Base-by-base conservation (phyloP, 2,329 filamentous ascomycete species). In the Ceratocystis colombiana region DNA sequence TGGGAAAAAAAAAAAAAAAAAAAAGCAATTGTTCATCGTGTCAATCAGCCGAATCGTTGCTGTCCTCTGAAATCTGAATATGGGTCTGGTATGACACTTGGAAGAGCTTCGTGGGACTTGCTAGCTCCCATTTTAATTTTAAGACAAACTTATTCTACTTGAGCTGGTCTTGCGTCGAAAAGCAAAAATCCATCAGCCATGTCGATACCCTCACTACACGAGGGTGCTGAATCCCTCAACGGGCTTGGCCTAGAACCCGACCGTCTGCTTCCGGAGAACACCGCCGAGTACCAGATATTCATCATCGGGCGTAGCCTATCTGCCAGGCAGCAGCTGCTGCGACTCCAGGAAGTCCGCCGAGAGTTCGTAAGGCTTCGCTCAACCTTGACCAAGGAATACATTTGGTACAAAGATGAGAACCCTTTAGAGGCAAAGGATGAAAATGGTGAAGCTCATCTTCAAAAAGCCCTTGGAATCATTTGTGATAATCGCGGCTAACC, bases 401-500 rank as follows among this genome's bases (percentile, higher is more conserved):
- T 99, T 69, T 99, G 94, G 94, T 94, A 99, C 74, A 84, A 91
- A 12, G 91, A 96, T 64, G 77, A 80, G 0, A 92, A 99, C 69
- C 81, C 80, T n/a, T 77, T 96, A 5, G 83, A 88, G 20, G 79
- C 79, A 71, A 87, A 79, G 76, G 87, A 76, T 64, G 77, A 79
- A 25, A 75, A 79, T 71, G 84, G 86, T 86, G 73, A 71, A 78
- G 69, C 25, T 53, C 7, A 37, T 41, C 12, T 8, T 30, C 12
- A 20, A 22, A 28, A 41, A 28, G n/a, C 6, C 5, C 48, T 3
- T 25, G n/a, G 8, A 12, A 7, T 30, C 8, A 55, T 37, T 17
- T 33, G 6, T 22, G 22, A 2, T 15, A 63, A 45, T 63, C 22
- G 17, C 3, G 6, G 44, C 61, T 63, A 41, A 63, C 45, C 28